These are phyloP conservation scores for Auricularia sp. DNA, from an alignment of 768 basidiomycete genomes.

Conservation along the genomic window DNA sequence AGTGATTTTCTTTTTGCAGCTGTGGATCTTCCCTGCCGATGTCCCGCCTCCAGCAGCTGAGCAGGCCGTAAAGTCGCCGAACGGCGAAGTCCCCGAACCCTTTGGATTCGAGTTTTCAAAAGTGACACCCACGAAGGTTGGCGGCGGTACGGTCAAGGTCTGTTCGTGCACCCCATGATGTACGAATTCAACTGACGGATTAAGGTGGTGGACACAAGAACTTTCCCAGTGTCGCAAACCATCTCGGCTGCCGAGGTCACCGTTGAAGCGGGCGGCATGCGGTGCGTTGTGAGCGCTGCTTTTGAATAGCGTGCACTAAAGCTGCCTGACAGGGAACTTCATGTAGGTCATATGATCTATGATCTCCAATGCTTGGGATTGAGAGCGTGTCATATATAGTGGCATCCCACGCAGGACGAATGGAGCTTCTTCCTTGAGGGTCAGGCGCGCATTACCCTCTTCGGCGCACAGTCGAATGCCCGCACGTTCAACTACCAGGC, in stretches of 20 bases:
- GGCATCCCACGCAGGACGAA: conserved; percentile 49
- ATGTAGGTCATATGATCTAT: conserved; percentile 26
- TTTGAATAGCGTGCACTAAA: background rate
- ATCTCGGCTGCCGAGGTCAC: conserved; percentile 48
- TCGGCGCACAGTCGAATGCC: conserved; percentile 42
- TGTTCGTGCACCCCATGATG: too few species aligned
- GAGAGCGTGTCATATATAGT: conserved; percentile 27
- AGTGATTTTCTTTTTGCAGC: conserved; percentile 17
- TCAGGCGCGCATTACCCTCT: conserved; percentile 42
- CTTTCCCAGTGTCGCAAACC: conserved; percentile 42
- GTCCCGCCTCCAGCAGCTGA: conserved; percentile 2
- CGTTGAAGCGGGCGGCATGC: conserved; percentile 51
- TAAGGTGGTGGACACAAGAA: conserved; percentile 39
- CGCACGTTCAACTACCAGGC: conserved; percentile 51
- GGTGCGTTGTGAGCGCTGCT: conserved; percentile 22
- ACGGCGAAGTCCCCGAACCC: conserved; percentile 40
- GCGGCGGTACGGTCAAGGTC: conserved; percentile 46
- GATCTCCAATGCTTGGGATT: conserved; percentile 5
- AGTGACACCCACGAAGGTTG: conserved; percentile 29
- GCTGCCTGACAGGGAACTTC: conserved; percentile 35
- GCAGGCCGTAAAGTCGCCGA: background rate
- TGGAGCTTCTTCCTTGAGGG: conserved; percentile 27
- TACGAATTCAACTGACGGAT: too few species aligned
- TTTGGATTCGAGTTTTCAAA: conserved; percentile 47
- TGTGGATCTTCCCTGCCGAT: conserved; percentile 43